Percentiles rank a stretch among this genome's conserved stretches.
These are phyloP conservation scores for Scutellaria baicalensis DNA, from an alignment of 257 asterid species.

Conservation along the genomic window DNA sequence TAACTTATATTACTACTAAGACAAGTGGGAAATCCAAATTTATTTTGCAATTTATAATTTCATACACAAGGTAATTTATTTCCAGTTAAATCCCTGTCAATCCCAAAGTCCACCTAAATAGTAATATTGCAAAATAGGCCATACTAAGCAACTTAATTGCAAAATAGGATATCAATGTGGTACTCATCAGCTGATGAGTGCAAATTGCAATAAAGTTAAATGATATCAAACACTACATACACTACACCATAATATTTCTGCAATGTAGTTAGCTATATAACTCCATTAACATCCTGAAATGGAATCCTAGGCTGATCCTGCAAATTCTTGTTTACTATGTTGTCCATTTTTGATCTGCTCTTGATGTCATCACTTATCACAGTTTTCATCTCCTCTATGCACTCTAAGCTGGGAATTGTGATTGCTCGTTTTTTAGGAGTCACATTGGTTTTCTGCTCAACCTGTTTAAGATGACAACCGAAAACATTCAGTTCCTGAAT, in stretches of 20 bases:
- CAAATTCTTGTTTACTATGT: conserved; percentile 29
- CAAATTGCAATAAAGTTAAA: not conserved
- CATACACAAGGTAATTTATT: too few species aligned
- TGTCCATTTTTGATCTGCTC: conserved; percentile 17
- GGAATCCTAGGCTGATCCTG: conserved; percentile 54
- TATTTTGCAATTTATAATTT: too few species aligned
- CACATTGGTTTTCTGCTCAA: conserved; percentile 40
- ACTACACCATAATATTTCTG: not conserved
- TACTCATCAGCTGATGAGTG: conserved; percentile 29
- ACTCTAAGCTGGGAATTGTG: conserved; percentile 45
- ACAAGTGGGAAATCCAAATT: too few species aligned
- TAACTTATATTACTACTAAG: too few species aligned
- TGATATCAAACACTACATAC: conserved; percentile 6
- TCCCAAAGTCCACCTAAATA: too few species aligned
- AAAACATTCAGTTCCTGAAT: not conserved
- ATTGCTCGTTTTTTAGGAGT: conserved; percentile 51
- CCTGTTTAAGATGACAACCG: conserved; percentile 32
- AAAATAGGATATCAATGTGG: not conserved
- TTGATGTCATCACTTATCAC: conserved; percentile 14
- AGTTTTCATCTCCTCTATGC: conserved; percentile 68
- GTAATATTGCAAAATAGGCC: not conserved
- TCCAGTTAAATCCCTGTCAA: too few species aligned
- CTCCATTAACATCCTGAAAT: conserved; percentile 51
- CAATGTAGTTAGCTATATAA: conserved; percentile 3
- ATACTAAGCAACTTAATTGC: not conserved